A percentile compares a stretch with the other conserved stretches of the same genome.
Conservation (phyloP, 208 protist genomes). For the Balamuthia mandrillaris region DNA sequence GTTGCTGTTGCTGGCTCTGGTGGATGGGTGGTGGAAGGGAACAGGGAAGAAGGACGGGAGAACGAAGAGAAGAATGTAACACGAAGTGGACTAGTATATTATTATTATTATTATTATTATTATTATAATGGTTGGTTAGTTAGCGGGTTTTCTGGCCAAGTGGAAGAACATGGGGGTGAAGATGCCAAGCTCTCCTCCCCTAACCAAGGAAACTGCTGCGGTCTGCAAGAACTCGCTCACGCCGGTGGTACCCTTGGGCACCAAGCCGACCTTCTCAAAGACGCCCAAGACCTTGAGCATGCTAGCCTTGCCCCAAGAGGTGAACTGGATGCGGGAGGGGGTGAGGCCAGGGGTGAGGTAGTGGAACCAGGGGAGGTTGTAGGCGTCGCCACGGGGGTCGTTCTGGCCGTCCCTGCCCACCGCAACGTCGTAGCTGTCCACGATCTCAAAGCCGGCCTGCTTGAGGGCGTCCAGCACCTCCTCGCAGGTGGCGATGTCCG, state of each 20-base stretch:
- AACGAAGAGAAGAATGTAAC: too few species aligned
- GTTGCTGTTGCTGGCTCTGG: too few species aligned
- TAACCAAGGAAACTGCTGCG: constrained; percentile 81
- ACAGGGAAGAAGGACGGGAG: too few species aligned
- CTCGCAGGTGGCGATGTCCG: constrained; percentile 76
- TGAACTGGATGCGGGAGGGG: constrained; percentile 63
- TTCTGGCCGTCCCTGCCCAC: neutral
- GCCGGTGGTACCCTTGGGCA: constrained; percentile 41
- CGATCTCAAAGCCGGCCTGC: constrained; percentile 85
- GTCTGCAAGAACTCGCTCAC: constrained; percentile 53
- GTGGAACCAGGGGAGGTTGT: constrained; percentile 79
- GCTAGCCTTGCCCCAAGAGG: constrained; percentile 74
- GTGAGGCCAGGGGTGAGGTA: constrained; percentile 74
- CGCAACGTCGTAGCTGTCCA: constrained; percentile 67
- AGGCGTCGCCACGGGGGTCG: neutral
- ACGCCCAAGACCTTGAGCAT: constrained; percentile 77
- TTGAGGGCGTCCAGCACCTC: constrained; percentile 80
- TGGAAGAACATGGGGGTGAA: constrained; percentile 89
- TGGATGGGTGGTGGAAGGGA: too few species aligned
- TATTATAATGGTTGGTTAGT: too few species aligned
- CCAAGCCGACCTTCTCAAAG: constrained; percentile 72
- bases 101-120: too few species aligned
- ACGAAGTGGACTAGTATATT: too few species aligned
- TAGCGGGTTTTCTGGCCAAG: constrained; percentile 84
- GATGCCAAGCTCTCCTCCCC: constrained; percentile 81